Base-by-base conservation (phyloP, 371 early-diverging fungal genomes). In the Fennellomyces sp. region DNA sequence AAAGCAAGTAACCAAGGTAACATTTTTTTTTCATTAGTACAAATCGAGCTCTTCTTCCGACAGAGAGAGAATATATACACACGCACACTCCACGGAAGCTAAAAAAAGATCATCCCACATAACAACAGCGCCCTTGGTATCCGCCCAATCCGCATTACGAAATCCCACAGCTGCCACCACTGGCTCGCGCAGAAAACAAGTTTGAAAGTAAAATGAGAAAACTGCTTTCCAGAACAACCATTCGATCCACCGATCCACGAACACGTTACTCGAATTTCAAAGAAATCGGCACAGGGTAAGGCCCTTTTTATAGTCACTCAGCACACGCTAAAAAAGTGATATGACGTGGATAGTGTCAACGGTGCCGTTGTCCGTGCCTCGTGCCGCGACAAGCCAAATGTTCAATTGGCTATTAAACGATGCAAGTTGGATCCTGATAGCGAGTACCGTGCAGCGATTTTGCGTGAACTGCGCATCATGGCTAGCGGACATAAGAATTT, bases 221-320 rank as follows among this genome's bases (percentile, higher is more conserved):
- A 52, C 36, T 74, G 29, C 63, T 80, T 51, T 72, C 80, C 38
- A 76, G 75, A 49, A 57, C 64, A 25, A 41, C 69, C n/a, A 58
- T 76, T 7, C 60, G 61, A 2, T 63, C 68, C 19, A 58, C 63
- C n/a, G 73, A 80, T 68, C 80, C 80, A 54, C 60, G 66, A 36
- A 52, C 67, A 25, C 61, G 73, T 49, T 80, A 76, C 63, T 53
- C 60, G 30, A 65, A 74, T 19, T 80, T 80, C 52, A 72, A 72
- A 52, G 80, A 76, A 65, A 80, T 80, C 45, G 80, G 80, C 51
- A 80, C 80, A 56, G 80, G 78, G 78, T 78, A 78, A 60, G 52
- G n/a, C n/a, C n/a, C n/a, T n/a, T 29, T n/a, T 10, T 15, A 23
- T 59, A 47, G 48, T 3, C 1, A 13, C 21, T 29, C 29, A 19